Conservation (phyloP, 139 green algal genomes). For the Tetratostichococcus sp. region DNA sequence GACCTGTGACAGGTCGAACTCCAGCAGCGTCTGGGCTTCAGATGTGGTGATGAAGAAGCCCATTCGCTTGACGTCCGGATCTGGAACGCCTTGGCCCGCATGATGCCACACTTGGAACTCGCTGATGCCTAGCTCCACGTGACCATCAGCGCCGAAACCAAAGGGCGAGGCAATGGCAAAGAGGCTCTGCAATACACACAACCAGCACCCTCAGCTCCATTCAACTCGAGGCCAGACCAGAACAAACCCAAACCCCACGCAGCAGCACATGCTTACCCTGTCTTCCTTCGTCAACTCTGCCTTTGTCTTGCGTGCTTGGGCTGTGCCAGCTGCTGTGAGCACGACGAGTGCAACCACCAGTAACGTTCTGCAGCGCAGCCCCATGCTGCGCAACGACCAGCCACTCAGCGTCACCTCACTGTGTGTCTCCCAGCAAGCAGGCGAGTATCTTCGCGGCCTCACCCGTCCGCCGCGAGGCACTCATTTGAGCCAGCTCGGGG, state of each 20-base stretch:
- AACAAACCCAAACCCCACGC: too few relatives aligned
- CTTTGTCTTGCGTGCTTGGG: not conserved
- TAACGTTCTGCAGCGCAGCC: not conserved
- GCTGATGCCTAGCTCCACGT: constrained; percentile 19
- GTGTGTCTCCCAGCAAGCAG: too few relatives aligned
- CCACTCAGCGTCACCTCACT: too few relatives aligned
- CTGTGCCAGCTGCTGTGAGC: not conserved
- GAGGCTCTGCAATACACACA: not conserved
- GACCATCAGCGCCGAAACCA: constrained; percentile 13
- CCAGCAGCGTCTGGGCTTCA: constrained; percentile 49
- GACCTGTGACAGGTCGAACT: constrained; percentile 38
- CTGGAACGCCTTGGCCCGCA: constrained; percentile 2
- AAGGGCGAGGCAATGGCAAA: not conserved
- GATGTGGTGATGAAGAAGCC: constrained; percentile 66
- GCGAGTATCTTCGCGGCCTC: too few relatives aligned
- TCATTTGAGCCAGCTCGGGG: too few relatives aligned
- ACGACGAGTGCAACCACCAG: not conserved
- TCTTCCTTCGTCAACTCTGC: not conserved
- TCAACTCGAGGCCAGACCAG: too few relatives aligned
- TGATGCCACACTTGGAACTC: constrained; percentile 14
- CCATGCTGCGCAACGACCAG: not conserved
- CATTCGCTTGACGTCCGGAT: constrained; percentile 20
- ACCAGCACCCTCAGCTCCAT: too few relatives aligned
- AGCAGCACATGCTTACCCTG: not conserved
- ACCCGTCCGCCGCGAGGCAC: too few relatives aligned